phyloP scores from a whole-genome alignment of 2,329 filamentous ascomycete genomes.

The Clonostachys solani region DNA sequence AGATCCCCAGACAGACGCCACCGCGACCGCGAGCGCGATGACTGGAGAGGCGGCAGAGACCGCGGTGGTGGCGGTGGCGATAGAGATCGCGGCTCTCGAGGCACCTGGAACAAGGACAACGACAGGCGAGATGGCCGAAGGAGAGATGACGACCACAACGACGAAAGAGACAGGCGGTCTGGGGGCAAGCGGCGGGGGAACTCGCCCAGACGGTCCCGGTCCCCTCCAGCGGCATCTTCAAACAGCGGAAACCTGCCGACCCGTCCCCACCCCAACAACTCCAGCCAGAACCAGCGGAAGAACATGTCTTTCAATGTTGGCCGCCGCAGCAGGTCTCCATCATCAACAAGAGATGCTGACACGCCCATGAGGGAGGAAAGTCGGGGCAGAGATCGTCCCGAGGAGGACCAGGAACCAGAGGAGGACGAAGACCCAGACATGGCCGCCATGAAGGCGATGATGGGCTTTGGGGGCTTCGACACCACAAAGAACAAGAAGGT shows the following conservation, averaged over 20 bases:
- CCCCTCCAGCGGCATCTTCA: background rate
- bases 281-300: background rate
- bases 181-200: too few species aligned
- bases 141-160: conserved; percentile 14
- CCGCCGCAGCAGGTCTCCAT: background rate
- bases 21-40: conserved; percentile 21
- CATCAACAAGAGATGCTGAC: background rate
- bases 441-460: conserved; percentile 73
- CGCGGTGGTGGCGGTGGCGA: background rate
- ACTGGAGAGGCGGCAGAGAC: conserved; percentile 3
- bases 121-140: conserved; percentile 2
- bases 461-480: conserved; percentile 87
- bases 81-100: background rate
- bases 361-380: conserved; percentile 14
- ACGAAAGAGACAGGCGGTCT: conserved; percentile 12
- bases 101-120: conserved; percentile 2
- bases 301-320: background rate
- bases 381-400: conserved; percentile 11
- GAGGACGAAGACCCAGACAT: conserved; percentile 60
- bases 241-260: background rate
- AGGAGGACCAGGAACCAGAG: conserved; percentile 19
- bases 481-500: conserved; percentile 88
- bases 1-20: conserved; percentile 25
- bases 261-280: background rate
- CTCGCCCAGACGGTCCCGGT: too few species aligned